A percentile compares a stretch with the other conserved stretches of the same genome.
Conservation (phyloP, 1,284 basidiomycete genomes). For the Mycosarcoma maydis region DNA sequence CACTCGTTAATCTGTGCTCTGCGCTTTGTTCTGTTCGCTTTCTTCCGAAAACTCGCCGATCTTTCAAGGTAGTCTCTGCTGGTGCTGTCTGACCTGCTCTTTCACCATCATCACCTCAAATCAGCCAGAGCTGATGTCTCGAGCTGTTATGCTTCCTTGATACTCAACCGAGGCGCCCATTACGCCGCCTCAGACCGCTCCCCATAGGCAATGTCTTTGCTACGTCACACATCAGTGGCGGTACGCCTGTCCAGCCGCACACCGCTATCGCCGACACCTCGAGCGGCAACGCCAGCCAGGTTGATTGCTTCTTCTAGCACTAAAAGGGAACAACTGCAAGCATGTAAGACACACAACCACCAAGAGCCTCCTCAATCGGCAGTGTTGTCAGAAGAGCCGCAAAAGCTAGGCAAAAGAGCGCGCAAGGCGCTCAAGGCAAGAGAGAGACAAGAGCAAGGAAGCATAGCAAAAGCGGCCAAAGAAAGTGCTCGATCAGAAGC, state of each 20-base stretch:
- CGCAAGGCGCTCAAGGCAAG: slow-evolving; percentile 25
- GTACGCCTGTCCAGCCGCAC: background rate
- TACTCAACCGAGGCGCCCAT: too few relatives aligned
- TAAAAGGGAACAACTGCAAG: slow-evolving; percentile 16
- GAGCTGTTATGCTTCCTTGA: too few relatives aligned
- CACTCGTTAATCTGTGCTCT: too few relatives aligned
- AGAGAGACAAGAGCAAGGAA: slow-evolving; percentile 17
- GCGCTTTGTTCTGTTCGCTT: slow-evolving; percentile 1
- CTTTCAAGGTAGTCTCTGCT: background rate
- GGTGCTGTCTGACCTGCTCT: background rate
- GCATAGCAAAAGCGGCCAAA: slow-evolving; percentile 11
- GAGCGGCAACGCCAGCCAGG: background rate
- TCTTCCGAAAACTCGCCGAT: background rate
- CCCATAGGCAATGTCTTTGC: background rate
- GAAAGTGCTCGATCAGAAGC: slow-evolving; percentile 7
- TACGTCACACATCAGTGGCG: background rate
- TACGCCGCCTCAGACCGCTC: too few relatives aligned
- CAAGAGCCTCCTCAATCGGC: background rate
- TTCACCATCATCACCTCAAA: background rate
- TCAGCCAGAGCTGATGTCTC: too few relatives aligned
- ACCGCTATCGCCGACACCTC: background rate
- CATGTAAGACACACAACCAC: background rate
- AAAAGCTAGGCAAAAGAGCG: slow-evolving; percentile 33
- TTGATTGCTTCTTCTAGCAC: slow-evolving; percentile 22
- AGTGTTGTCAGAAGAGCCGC: background rate